Base-by-base conservation (phyloP, 345 rosid species). In the Eucalyptus leucophloia region DNA sequence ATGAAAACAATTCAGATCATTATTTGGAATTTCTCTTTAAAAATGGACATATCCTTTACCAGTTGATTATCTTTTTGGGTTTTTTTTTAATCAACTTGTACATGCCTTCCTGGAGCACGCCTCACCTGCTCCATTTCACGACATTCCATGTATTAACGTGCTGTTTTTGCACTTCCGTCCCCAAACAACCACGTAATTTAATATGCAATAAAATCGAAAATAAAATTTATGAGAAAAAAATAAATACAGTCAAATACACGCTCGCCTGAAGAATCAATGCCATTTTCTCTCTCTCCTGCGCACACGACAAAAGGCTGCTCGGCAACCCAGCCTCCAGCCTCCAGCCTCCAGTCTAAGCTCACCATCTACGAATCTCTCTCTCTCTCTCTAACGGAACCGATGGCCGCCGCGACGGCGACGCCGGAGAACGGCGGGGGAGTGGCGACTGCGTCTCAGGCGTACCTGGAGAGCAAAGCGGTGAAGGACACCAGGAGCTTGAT, bases 401-500 rank as follows among this genome's bases (percentile, higher is more conserved):
- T 50, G 40, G 28, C 60, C 5, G 44, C 62, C 44, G 88, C 6
- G 69, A 87, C 45, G n/a, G 87, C 30, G 88, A 87, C 47, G 47
- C 92, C 89, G 14, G 90, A 91, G 87, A 90, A 91, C 90, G 91
- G 91, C 86, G 88, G 88, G 86, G 88, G 91, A 53, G 91, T 89
- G 45, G 94, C 60, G 88, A 88, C 87, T 12, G 93, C 94, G 45
- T 94, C 97, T 9, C 96, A 92, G 92, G 98, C 98, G 26, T 97
- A 97, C 92, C 81, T 97, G 72, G 97, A 95, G 88, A 88, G 97
- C 91, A 93, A 92, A 53, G 91, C 91, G 8, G 95, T 95, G 94
- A 93, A 93, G 93, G 99, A 97, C 49, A 91, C 98, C 26, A 92
- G 94, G 89, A 91, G 92, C 82, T 60, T 97, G 90, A 87, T 96